Base-by-base conservation (phyloP, 495 filamentous ascomycete genomes). In the Podospora conica region DNA sequence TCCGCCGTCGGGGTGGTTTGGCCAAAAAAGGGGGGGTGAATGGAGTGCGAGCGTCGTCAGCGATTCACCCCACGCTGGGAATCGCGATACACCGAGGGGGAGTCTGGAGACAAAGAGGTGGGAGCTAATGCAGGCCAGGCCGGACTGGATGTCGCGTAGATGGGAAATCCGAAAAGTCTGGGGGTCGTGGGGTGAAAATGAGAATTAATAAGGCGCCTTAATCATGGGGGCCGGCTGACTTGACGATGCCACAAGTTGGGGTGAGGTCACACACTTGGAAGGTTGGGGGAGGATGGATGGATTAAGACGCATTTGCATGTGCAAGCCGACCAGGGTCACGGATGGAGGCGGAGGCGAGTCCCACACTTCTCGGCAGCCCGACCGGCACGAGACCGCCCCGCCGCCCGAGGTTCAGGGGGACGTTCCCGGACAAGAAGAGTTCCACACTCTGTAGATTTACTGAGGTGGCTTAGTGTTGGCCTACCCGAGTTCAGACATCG, bases 91-190 rank as follows among this genome's bases (percentile, higher is more conserved):
- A 58, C 53, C 8, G 58, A 27, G 40, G n/a, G n/a, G n/a, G 20
- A 9, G 27, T 31, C 10, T 20, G 6, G 25, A 40, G 48, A 55
- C 54, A 57, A 29, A 55, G 53, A 48, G 53, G 20, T 15, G 58
- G 59, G 59, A 40, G 28, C 66, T 65, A 68, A 60, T 64, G 62
- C 66, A 63, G 27, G 22, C 18, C 66, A 63, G 27, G 22, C 18
- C 55, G 33, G 55, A 28, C 25, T 28, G 27, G 40, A 65, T 24
- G 27, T 21, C 10, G 56, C 31, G 33, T 60, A 60, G 33, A 23
- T 31, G n/a, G 40, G 15, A 48, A 48, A 48, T 31, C 40, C 15
- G 40, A 7, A 9, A 54, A 60, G 23, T 53, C n/a, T 65, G 54
- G 53, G 64, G 53, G 25, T 18, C 64, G 64, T 65, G 64, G 64